Percentiles rank a stretch among this genome's conserved stretches.
These are phyloP conservation scores for Lithospermum erythrorhizon DNA, from an alignment of 257 asterid genomes.

Conservation along the genomic window DNA sequence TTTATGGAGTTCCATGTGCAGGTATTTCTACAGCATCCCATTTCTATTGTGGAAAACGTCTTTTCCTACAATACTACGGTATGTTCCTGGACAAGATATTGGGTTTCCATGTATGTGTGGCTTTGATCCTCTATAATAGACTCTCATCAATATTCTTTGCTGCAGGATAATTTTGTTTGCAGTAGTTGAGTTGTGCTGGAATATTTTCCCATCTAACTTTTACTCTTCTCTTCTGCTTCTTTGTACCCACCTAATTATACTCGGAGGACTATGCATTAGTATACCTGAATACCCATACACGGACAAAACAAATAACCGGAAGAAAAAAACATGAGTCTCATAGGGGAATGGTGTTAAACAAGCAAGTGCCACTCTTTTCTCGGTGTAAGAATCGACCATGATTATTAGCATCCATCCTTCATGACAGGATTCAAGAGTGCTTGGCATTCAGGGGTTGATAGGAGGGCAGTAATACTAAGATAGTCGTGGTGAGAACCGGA, in stretches of 20 bases:
- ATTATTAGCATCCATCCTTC: background rate
- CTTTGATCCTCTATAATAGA: background rate
- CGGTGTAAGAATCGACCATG: background rate
- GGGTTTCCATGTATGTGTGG: background rate
- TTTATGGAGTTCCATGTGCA: slow-evolving; percentile 19
- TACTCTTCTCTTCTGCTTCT: slow-evolving; percentile 64
- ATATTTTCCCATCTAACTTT: slow-evolving; percentile 60
- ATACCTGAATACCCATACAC: slow-evolving; percentile 49
- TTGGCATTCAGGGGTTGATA: background rate
- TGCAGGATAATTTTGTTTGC: slow-evolving; percentile 59
- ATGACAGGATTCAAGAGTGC: background rate
- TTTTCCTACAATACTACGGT: slow-evolving; percentile 65
- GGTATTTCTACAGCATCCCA: slow-evolving; percentile 86
- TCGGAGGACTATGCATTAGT: slow-evolving; percentile 61
- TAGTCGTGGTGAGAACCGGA: no score
- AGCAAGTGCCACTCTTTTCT: background rate
- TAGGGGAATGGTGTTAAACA: background rate
- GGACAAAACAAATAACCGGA: slow-evolving; percentile 13
- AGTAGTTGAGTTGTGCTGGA: slow-evolving; percentile 76
- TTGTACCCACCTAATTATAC: slow-evolving; percentile 42
- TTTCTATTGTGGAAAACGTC: slow-evolving; percentile 82
- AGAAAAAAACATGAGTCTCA: slow-evolving; percentile 28
- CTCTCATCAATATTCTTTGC: background rate
- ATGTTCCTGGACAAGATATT: slow-evolving; percentile 8
- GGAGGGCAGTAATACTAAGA: background rate